Base-by-base conservation (phyloP, 495 filamentous ascomycete species). In the Endocarpon pusillum region DNA sequence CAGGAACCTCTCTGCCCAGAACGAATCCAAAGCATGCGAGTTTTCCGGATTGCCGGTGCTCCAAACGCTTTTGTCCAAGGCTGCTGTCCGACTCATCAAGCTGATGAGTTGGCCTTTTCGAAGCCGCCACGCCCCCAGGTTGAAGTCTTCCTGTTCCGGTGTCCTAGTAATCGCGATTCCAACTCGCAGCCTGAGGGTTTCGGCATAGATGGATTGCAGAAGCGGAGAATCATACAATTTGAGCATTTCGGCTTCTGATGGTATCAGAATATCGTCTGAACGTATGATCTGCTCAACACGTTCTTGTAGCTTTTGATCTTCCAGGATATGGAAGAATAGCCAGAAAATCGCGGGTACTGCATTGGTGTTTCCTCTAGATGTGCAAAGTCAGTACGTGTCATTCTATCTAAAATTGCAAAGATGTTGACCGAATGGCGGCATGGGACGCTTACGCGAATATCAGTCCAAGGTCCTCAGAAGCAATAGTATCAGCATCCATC, bases 171-270 rank as follows among this genome's bases (percentile, higher is more conserved):
- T 19, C 9, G 42, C 48, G 15, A 57, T 34, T 8, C 44, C 44
- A 7, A 54, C 43, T 29, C 49, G 51, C 20, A 62, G 28, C 6
- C 60, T 49, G 19, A 62, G 37, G 7, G 41, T 41, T 37, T 62
- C 60, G 12, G 42, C 40, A 32, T 55, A 62, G 16, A 59, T 31
- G 0, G 58, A 55, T 33, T 55, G 47, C 1, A 62, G 36, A 0
- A 61, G 45, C 5, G 58, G 57, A n/a, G 51, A 33, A 3, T 40
- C 21, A 10, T 42, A 21, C 6, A 62, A 42, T 17, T 31, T 31
- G 28, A 17, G 19, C 14, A 31, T n/a, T 15, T 31, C 28, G 1
- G 14, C 33, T 12, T n/a, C n/a, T n/a, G n/a, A n/a, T n/a, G n/a
- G n/a, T n/a, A n/a, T n/a, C n/a, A n/a, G n/a, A n/a, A n/a, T n/a